Percentiles rank a stretch among this genome's conserved stretches.
phyloP scores from a whole-genome alignment of 2,329 filamentous ascomycete genomes.

The Aspergillus clavatus region DNA sequence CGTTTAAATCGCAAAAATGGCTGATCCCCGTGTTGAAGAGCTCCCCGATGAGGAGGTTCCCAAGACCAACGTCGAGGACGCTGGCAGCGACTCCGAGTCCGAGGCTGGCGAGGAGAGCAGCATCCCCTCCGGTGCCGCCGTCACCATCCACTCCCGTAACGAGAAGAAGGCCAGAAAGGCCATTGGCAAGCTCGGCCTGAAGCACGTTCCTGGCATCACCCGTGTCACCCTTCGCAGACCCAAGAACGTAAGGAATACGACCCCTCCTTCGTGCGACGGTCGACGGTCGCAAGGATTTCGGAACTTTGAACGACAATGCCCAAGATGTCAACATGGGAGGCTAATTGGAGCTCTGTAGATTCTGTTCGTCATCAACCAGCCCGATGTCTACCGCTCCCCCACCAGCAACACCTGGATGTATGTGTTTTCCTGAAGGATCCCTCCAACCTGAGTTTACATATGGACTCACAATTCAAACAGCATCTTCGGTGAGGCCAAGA shows the following conservation, averaged over 20 bases:
- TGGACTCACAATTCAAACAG: slow-evolving; percentile 46
- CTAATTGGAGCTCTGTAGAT: slow-evolving; percentile 56
- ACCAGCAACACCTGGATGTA: slow-evolving; percentile 99
- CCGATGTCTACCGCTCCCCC: slow-evolving; percentile 98
- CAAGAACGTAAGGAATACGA: slow-evolving; percentile 75
- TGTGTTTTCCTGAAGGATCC: slow-evolving; percentile 41
- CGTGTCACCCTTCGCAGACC: slow-evolving; percentile 95
- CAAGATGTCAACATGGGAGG: not conserved
- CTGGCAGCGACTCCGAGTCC: slow-evolving; percentile 48
- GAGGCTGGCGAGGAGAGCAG: slow-evolving; percentile 54
- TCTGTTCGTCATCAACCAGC: slow-evolving; percentile 99
- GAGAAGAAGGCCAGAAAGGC: slow-evolving; percentile 99
- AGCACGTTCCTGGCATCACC: slow-evolving; percentile 94
- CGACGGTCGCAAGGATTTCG: not conserved
- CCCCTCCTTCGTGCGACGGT: slow-evolving; percentile 13
- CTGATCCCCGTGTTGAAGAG: slow-evolving; percentile 97
- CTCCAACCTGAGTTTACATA: not conserved
- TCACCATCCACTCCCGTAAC: slow-evolving; percentile 95
- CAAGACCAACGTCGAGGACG: slow-evolving; percentile 76
- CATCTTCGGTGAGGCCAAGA: slow-evolving; percentile 99
- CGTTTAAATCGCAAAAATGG: slow-evolving; percentile 60
- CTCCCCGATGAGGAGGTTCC: slow-evolving; percentile 81
- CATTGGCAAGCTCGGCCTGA: slow-evolving; percentile 96
- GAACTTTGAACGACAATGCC: slow-evolving; percentile 1
- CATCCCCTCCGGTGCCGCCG: slow-evolving; percentile 78